Conservation (phyloP, 805 yeast species). For the Zygoascus tannicola region DNA sequence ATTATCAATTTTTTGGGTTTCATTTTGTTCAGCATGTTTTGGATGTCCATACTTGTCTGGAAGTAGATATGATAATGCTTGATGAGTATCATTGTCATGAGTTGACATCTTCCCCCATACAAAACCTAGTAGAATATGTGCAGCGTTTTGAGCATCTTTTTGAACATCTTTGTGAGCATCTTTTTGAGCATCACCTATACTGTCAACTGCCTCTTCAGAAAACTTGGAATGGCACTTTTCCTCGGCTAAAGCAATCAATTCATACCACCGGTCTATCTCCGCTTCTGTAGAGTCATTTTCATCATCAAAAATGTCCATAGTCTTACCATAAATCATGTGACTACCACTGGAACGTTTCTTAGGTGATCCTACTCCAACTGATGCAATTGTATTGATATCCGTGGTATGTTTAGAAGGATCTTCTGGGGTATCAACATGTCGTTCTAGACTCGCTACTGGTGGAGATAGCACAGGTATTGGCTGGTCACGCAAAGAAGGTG, state of each 20-base stretch:
- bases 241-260: constrained; percentile 20
- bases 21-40: neutral
- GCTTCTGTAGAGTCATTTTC: neutral
- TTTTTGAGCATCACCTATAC: no score
- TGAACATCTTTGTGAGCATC: neutral
- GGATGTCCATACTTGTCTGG: neutral
- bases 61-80: neutral
- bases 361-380: neutral
- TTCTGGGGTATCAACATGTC: neutral
- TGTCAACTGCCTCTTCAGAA: neutral
- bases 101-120: neutral
- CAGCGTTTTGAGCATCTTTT: neutral
- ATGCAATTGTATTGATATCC: neutral
- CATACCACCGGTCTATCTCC: constrained; percentile 19
- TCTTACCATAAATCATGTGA: no score
- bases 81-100: neutral
- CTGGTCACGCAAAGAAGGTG: constrained; percentile 23
- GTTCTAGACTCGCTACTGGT: constrained; percentile 2
- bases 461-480: constrained; percentile 24
- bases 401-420: neutral
- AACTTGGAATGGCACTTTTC: neutral
- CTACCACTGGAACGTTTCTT: neutral
- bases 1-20: constrained; percentile 8
- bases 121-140: neutral
- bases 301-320: neutral